Evolutionary conservation across 768 basidiomycete genomes (phyloP).

Genomic region (Macrolepiota albuminosa): DNA sequence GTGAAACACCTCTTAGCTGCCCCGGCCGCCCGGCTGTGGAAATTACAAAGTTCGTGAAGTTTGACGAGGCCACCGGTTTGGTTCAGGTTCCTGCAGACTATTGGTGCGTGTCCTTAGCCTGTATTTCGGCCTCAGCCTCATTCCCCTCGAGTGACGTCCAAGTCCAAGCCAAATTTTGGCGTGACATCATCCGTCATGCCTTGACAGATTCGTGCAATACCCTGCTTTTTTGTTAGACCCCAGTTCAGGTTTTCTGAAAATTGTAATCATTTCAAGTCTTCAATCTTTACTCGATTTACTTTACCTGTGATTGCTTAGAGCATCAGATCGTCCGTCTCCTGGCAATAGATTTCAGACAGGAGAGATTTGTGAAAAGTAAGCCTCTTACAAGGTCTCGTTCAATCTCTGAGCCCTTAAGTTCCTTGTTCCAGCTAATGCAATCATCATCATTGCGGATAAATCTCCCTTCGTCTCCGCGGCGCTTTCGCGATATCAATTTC

Average conservation of each 20-base stretch:
- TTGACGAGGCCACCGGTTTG: constrained; percentile 44
- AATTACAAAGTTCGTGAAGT: constrained; percentile 51
- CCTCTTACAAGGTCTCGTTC: neutral
- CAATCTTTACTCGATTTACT: neutral
- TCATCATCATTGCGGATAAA: neutral
- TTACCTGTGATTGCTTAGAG: neutral
- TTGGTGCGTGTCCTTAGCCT: constrained; percentile 28
- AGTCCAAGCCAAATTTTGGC: constrained; percentile 20
- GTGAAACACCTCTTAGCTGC: constrained; percentile 44
- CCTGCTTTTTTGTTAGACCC: neutral
- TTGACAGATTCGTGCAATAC: neutral
- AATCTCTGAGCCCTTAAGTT: neutral
- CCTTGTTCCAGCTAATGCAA: neutral
- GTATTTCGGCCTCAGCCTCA: neutral
- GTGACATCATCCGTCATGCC: constrained; percentile 13
- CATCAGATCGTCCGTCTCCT: too few species aligned
- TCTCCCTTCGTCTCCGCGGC: neutral
- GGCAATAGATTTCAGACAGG: neutral
- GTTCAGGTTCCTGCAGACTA: constrained; percentile 42
- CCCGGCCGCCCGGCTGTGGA: constrained; percentile 61
- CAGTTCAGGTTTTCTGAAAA: neutral
- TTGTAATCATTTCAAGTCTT: neutral
- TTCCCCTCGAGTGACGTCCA: constrained; percentile 19
- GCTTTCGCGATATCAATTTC: neutral
- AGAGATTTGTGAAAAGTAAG: neutral